Percentiles rank a stretch among this genome's conserved stretches.
Conservation (phyloP, 306 rosid species). For the Quercus dentata region DNA sequence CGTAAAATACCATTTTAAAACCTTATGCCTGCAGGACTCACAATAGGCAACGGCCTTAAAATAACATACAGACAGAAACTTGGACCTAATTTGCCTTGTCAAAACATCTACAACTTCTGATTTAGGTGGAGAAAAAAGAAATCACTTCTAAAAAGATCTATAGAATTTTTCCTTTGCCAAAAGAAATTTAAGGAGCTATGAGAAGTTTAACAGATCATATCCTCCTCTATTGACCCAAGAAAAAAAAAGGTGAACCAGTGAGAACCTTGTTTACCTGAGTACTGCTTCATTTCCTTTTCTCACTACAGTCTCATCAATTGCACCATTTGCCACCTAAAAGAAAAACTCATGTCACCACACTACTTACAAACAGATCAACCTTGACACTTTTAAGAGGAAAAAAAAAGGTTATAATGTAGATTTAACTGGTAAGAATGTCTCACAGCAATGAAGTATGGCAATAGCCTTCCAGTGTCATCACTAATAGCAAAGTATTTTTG, state of each 20-base stretch:
- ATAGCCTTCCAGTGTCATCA: slow-evolving; percentile 52
- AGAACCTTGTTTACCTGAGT: slow-evolving; percentile 53
- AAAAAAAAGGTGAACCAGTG: background rate
- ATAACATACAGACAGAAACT: background rate
- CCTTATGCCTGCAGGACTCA: background rate
- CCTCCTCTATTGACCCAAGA: background rate
- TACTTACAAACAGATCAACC: background rate
- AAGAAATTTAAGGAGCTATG: background rate
- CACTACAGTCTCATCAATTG: slow-evolving; percentile 63
- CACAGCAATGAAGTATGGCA: slow-evolving; percentile 92
- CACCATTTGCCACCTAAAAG: slow-evolving; percentile 84
- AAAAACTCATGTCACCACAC: slow-evolving; percentile 10
- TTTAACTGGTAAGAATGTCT: slow-evolving; percentile 32
- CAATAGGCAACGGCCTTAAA: background rate
- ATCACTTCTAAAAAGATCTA: too few species aligned
- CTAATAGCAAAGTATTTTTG: slow-evolving; percentile 84
- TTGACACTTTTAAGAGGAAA: background rate
- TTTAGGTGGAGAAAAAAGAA: background rate
- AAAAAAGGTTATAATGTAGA: slow-evolving; percentile 2
- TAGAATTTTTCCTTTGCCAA: background rate
- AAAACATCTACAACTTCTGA: background rate
- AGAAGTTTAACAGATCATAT: background rate
- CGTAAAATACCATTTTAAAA: background rate
- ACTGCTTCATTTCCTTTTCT: slow-evolving; percentile 97
- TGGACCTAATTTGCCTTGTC: background rate